Evolutionary conservation across 1,139 yeast species (phyloP).

Genomic region (Debaryomyces subglobosus): DNA sequence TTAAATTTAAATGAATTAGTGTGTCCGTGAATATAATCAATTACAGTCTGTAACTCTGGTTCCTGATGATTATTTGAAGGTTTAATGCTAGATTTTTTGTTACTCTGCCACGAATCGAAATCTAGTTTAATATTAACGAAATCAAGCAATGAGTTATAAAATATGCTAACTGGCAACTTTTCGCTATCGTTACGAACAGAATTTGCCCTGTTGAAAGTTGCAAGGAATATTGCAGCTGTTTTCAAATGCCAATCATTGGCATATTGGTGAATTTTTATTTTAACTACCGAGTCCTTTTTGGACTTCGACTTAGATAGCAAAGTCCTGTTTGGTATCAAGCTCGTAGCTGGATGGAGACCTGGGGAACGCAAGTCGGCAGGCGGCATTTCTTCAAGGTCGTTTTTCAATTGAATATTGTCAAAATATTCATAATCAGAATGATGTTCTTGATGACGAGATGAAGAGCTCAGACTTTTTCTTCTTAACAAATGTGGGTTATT

Average conservation of each 20-base stretch:
- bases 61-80: constrained; percentile 12
- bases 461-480: constrained; percentile 14
- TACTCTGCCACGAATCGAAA: constrained; percentile 79
- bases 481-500: constrained; percentile 34
- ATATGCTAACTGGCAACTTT: constrained; percentile 52
- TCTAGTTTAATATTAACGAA: constrained; percentile 75
- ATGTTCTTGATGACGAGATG: constrained; percentile 9
- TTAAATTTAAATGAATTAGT: constrained; percentile 23
- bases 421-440: constrained; percentile 24
- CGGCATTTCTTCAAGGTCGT: constrained; percentile 13
- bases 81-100: constrained; percentile 16
- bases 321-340: constrained; percentile 10
- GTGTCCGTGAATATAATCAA: constrained; percentile 52
- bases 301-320: constrained; percentile 15
- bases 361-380: constrained; percentile 4
- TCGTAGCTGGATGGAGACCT: constrained; percentile 12
- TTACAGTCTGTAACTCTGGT: constrained; percentile 42
- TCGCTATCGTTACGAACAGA: constrained; percentile 27
- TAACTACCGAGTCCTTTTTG: constrained; percentile 34
- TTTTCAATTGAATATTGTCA: constrained; percentile 18
- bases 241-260: constrained; percentile 81
- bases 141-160: constrained; percentile 84
- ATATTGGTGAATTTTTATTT: constrained; percentile 63
- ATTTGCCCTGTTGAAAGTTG: constrained; percentile 60
- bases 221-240: constrained; percentile 63